Conservation (phyloP, 768 basidiomycete genomes). For the Imleria badia region DNA sequence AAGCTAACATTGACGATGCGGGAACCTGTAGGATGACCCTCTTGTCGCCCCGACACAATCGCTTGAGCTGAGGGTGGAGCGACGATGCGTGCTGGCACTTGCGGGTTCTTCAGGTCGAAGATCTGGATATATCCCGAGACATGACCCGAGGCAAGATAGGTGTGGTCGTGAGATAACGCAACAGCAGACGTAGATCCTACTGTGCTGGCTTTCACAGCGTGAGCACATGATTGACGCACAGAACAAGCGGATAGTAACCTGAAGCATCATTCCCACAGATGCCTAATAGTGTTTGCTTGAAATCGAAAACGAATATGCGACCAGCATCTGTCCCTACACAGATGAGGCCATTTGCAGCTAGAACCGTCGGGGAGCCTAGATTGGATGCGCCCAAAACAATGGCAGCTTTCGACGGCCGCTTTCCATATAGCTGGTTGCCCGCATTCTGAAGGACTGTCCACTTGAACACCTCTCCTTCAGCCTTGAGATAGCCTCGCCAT, state of each 20-base stretch:
- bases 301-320: slow-evolving; percentile 81
- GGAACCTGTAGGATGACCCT: slow-evolving; percentile 82
- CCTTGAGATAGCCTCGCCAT: slow-evolving; percentile 17
- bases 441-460: slow-evolving; percentile 72
- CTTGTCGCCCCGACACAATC: slow-evolving; percentile 75
- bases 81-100: slow-evolving; percentile 66
- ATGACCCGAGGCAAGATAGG: slow-evolving; percentile 89
- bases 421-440: slow-evolving; percentile 53
- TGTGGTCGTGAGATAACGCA: slow-evolving; percentile 90
- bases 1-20: slow-evolving; percentile 83
- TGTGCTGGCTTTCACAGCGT: slow-evolving; percentile 45
- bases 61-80: slow-evolving; percentile 64
- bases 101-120: slow-evolving; percentile 74
- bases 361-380: slow-evolving; percentile 69
- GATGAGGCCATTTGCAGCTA: slow-evolving; percentile 84
- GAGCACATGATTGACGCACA: slow-evolving; percentile 18
- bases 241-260: slow-evolving; percentile 43
- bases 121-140: slow-evolving; percentile 80
- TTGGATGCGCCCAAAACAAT: slow-evolving; percentile 57
- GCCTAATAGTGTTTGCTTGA: slow-evolving; percentile 79
- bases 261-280: slow-evolving; percentile 71
- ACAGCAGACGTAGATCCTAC: slow-evolving; percentile 85
- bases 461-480: slow-evolving; percentile 61
- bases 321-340: slow-evolving; percentile 87
- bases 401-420: slow-evolving; percentile 56